These are phyloP conservation scores for Candida gorgasii DNA, from an alignment of 805 yeast genomes.

Conservation along the genomic window DNA sequence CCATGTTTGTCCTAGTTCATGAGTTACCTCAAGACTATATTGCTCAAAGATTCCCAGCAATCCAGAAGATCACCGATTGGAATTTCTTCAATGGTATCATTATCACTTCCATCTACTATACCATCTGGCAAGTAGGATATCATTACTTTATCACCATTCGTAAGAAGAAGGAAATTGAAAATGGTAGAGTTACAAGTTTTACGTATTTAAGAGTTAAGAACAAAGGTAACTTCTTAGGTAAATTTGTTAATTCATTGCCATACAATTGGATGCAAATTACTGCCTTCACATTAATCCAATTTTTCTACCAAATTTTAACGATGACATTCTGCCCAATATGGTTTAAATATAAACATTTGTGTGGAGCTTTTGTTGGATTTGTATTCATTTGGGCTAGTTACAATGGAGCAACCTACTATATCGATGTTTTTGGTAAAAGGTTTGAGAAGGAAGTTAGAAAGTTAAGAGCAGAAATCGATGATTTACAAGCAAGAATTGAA, in stretches of 20 bases:
- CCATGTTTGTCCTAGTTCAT: conserved; percentile 85
- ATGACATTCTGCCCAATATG: conserved; percentile 91
- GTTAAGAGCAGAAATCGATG: conserved; percentile 69
- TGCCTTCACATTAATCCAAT: conserved; percentile 85
- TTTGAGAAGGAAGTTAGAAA: conserved; percentile 81
- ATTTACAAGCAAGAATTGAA: conserved; percentile 46
- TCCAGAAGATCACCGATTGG: conserved; percentile 65
- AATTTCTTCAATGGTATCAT: conserved; percentile 66
- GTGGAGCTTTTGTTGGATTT: conserved; percentile 63
- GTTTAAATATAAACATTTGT: conserved; percentile 67
- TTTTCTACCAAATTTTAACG: conserved; percentile 78
- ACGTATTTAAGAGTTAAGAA: conserved; percentile 77
- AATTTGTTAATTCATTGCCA: conserved; percentile 77
- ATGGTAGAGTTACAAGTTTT: conserved; percentile 86
- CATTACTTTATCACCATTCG: conserved; percentile 90
- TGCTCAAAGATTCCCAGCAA: conserved; percentile 76
- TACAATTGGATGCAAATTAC: conserved; percentile 81
- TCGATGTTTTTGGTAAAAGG: conserved; percentile 88
- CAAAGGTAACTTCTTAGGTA: conserved; percentile 64
- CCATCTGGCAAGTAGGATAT: conserved; percentile 86
- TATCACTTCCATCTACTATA: conserved; percentile 78
- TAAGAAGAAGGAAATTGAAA: conserved; percentile 74
- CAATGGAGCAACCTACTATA: conserved; percentile 93
- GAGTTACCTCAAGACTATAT: conserved; percentile 56
- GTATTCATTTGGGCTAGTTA: conserved; percentile 82